Base-by-base conservation (phyloP, 306 rosid species). In the Prunus armeniaca region DNA sequence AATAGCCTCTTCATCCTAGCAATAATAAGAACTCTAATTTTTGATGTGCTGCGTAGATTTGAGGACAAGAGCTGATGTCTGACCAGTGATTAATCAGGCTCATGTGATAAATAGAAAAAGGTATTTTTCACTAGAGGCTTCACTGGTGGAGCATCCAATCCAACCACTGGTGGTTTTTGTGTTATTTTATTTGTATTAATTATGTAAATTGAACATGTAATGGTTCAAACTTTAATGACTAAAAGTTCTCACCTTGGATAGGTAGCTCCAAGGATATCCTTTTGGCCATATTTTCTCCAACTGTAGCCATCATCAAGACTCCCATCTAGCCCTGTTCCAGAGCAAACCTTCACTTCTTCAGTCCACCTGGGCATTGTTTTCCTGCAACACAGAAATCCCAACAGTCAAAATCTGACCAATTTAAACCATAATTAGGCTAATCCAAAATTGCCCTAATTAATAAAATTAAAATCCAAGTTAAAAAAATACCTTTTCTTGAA, bases 231-330 rank as follows among this genome's bases (percentile, higher is more conserved):
- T 41, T 58, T 2, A n/a, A 24, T 27, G 27, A 5, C 13, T 12
- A 25, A 41, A 41, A 30, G 65, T 27, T 72, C 77, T 82, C 25
- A 93, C 98, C 98, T 90, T 30, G 97, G 98, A 78, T 82, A 79
- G 25, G 75, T 90, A 56, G 97, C 82, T 69, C 97, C 97, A 68
- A 88, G 98, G 20, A 93, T 93, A 8, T 88, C 96, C 66, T 93
- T 93, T 79, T 91, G 96, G 3, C 98, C 98, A 80, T 93, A 93
- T 78, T 93, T 93, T 83, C 98, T 93, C 98, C 98, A 93, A 85
- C 84, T 83, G 51, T 81, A 78, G n/a, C 94, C 93, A 81, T 93
- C 98, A 38, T 82, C 78, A 22, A 64, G 46, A 45, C 84, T 73
- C 49, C 90, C 96, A 6, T 85, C 96, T 43, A 57, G 27, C 11